A percentile compares a stretch with the other conserved stretches of the same genome.
Conservation (phyloP, 108 stramenopile genomes). For the Fistulifera solaris region DNA sequence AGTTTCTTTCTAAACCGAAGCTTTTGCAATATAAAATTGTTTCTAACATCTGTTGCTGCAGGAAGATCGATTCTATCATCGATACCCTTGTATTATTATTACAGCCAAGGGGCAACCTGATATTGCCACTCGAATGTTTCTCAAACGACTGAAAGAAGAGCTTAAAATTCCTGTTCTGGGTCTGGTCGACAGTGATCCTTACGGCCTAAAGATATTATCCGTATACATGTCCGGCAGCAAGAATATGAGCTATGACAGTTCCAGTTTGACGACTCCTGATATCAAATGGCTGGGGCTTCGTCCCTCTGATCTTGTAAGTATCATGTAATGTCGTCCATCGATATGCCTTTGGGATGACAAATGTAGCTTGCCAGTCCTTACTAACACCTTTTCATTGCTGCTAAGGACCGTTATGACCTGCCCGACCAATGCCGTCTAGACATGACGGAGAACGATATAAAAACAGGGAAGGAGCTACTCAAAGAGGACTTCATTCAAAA, state of each 20-base stretch:
- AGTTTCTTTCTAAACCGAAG: neutral
- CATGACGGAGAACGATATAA: slow-evolving; percentile 96
- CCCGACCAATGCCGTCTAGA: slow-evolving; percentile 91
- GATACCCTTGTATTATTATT: slow-evolving; percentile 95
- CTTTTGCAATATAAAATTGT: neutral
- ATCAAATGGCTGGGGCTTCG: slow-evolving; percentile 93
- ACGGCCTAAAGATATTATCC: slow-evolving; percentile 95
- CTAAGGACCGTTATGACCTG: slow-evolving; percentile 47
- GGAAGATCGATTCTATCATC: slow-evolving; percentile 95
- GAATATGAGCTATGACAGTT: slow-evolving; percentile 94
- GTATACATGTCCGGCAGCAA: slow-evolving; percentile 92
- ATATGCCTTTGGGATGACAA: too few species aligned
- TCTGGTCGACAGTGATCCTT: slow-evolving; percentile 95
- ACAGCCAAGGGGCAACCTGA: slow-evolving; percentile 98
- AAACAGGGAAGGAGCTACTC: slow-evolving; percentile 90
- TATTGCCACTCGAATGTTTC: slow-evolving; percentile 85
- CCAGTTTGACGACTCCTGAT: slow-evolving; percentile 91
- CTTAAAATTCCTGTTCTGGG: slow-evolving; percentile 93
- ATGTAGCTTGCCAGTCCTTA: too few species aligned
- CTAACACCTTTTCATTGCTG: too few species aligned
- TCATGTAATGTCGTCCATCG: too few species aligned
- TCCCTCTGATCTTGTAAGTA: slow-evolving; percentile 69
- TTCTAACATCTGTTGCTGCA: slow-evolving; percentile 4
- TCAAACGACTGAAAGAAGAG: slow-evolving; percentile 67
- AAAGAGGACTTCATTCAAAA: slow-evolving; percentile 93